Evolutionary conservation across 2,329 filamentous ascomycete genomes (phyloP).

Genomic region (Phaeosphaeria sp.): DNA sequence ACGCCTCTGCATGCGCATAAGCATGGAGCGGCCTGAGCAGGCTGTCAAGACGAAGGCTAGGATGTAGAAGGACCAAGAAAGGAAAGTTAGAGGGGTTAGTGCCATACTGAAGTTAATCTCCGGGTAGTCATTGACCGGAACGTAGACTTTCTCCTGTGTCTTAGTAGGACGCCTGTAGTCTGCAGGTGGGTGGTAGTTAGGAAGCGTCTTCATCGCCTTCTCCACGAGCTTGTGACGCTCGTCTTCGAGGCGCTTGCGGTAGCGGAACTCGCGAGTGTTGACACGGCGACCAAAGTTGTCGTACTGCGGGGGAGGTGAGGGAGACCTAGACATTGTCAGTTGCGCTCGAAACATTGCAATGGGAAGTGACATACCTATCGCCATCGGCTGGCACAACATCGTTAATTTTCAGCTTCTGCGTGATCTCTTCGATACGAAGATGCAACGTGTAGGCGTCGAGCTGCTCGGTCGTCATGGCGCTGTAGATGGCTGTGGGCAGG

Average conservation of each 20-base stretch:
- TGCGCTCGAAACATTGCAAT: background rate
- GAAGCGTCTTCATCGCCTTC: slow-evolving; percentile 99
- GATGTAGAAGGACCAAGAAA: slow-evolving; percentile 52
- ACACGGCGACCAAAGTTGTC: slow-evolving; percentile 99
- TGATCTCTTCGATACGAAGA: slow-evolving; percentile 97
- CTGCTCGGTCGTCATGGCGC: slow-evolving; percentile 98
- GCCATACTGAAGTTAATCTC: slow-evolving; percentile 99
- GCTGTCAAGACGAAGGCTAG: slow-evolving; percentile 54
- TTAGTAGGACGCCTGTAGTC: slow-evolving; percentile 99
- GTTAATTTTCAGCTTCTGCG: slow-evolving; percentile 98
- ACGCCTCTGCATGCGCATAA: slow-evolving; percentile 37
- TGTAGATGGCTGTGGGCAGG: slow-evolving; percentile 92
- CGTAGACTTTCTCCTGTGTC: slow-evolving; percentile 99
- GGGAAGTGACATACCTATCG: slow-evolving; percentile 70
- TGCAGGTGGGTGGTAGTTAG: slow-evolving; percentile 98
- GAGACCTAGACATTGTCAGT: slow-evolving; percentile 68
- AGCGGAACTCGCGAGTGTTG: slow-evolving; percentile 98
- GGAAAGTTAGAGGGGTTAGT: slow-evolving; percentile 84
- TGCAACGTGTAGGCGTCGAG: slow-evolving; percentile 96
- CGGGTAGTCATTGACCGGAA: slow-evolving; percentile 99
- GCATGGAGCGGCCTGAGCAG: slow-evolving; percentile 43
- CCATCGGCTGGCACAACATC: slow-evolving; percentile 97
- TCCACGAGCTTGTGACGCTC: slow-evolving; percentile 99
- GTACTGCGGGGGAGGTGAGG: slow-evolving; percentile 94
- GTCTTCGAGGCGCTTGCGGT: slow-evolving; percentile 96